A percentile compares a stretch with the other conserved stretches of the same genome.
Conservation (phyloP, 2,329 filamentous ascomycete species). For the Sclerotinia glacialis region DNA sequence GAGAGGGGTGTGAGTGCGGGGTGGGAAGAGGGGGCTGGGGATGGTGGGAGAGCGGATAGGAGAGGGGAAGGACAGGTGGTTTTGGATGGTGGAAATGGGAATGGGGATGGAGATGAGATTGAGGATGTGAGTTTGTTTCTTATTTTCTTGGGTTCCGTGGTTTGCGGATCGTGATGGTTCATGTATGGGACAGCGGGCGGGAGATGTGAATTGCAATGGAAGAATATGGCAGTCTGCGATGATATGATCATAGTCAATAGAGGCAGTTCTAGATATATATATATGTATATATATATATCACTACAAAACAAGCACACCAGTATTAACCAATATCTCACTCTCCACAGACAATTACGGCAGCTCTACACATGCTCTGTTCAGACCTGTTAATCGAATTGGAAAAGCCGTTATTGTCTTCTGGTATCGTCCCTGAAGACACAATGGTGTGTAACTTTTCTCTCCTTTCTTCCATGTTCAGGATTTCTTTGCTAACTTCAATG, state of each 20-base stretch:
- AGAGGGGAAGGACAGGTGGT: background rate
- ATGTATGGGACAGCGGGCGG: background rate
- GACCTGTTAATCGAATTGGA: conserved; percentile 32
- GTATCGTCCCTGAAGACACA: background rate
- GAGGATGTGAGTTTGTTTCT: conserved; percentile 19
- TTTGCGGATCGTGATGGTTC: background rate
- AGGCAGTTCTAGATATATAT: no score
- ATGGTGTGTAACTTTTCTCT: background rate
- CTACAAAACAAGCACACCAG: background rate
- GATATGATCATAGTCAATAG: background rate
- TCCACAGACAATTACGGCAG: conserved; percentile 30
- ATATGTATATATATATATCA: background rate
- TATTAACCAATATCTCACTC: background rate
- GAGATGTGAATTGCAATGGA: background rate
- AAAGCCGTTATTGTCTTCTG: conserved; percentile 26
- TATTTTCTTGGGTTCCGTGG: background rate
- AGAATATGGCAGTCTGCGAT: background rate
- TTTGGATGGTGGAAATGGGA: conserved; percentile 10
- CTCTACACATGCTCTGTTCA: conserved; percentile 30
- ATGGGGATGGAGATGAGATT: background rate
- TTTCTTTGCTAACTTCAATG: background rate
- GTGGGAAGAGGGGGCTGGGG: background rate
- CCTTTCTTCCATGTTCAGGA: background rate
- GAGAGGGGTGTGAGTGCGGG: background rate
- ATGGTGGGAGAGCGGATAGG: background rate